Evolutionary conservation across 306 rosid species (phyloP).

Genomic region (Myrica gale): DNA sequence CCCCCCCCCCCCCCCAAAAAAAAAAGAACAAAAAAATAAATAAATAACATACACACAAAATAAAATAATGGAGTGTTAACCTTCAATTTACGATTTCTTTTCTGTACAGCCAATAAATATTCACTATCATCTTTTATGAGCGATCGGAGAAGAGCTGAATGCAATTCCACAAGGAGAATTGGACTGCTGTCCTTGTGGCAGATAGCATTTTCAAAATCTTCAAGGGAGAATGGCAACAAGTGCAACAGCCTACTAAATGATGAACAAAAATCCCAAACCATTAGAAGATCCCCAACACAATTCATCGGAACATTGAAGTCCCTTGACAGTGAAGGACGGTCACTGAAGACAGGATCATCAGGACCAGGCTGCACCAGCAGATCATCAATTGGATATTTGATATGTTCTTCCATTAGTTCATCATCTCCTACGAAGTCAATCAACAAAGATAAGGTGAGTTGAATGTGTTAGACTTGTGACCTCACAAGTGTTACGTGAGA

Average conservation of each 20-base stretch:
- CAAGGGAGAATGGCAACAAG: slow-evolving; percentile 76
- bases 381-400: slow-evolving; percentile 94
- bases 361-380: slow-evolving; percentile 72
- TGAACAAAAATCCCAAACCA: slow-evolving; percentile 91
- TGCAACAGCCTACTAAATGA: slow-evolving; percentile 65
- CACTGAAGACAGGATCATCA: slow-evolving; percentile 71
- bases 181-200: slow-evolving; percentile 72
- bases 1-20: neutral
- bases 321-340: slow-evolving; percentile 67
- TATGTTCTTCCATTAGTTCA: slow-evolving; percentile 42
- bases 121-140: slow-evolving; percentile 59
- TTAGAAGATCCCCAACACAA: slow-evolving; percentile 76
- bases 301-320: slow-evolving; percentile 73
- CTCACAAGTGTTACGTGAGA: neutral
- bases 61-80: slow-evolving; percentile 40
- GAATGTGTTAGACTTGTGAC: neutral
- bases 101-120: slow-evolving; percentile 46
- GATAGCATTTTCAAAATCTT: slow-evolving; percentile 83
- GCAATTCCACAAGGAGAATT: slow-evolving; percentile 85
- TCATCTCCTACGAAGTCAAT: slow-evolving; percentile 46
- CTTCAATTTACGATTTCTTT: slow-evolving; percentile 57
- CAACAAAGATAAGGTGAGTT: neutral
- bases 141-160: slow-evolving; percentile 74
- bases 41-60: slow-evolving; percentile 8
- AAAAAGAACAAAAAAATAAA: neutral